phyloP scores from a whole-genome alignment of 1,139 yeast genomes.

The Pneumocystis murina region DNA sequence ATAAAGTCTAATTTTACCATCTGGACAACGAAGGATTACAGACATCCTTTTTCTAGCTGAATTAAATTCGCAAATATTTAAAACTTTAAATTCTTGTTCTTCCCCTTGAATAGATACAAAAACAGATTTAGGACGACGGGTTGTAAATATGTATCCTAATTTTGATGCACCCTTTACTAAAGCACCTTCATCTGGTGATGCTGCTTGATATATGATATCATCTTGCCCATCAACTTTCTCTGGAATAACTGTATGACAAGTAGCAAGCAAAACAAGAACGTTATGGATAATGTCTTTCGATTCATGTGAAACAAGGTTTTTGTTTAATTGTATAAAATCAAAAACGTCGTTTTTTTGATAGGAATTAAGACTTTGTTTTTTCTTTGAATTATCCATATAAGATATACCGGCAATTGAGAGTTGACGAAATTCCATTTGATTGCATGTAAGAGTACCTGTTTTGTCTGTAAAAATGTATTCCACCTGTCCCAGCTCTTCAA shows the following conservation, averaged over 20 bases:
- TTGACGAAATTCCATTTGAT: constrained; percentile 91
- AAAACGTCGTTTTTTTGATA: constrained; percentile 59
- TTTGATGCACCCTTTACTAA: constrained; percentile 90
- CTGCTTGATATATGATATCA: constrained; percentile 81
- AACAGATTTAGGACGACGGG: constrained; percentile 75
- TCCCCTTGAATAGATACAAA: constrained; percentile 41
- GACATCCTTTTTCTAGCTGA: constrained; percentile 98
- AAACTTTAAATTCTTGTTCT: constrained; percentile 51
- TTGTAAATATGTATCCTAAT: constrained; percentile 68
- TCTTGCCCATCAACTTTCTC: constrained; percentile 42
- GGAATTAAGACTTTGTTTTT: constrained; percentile 63
- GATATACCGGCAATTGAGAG: constrained; percentile 88
- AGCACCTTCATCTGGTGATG: constrained; percentile 99
- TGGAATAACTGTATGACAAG: constrained; percentile 96
- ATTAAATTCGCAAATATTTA: constrained; percentile 89
- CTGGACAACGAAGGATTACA: constrained; percentile 85
- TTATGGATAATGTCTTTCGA: constrained; percentile 55
- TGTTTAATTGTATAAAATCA: constrained; percentile 49
- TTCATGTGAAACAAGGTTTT: constrained; percentile 32
- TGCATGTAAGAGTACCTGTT: constrained; percentile 89
- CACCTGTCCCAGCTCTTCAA: constrained; percentile 92
- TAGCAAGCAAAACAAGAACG: constrained; percentile 69
- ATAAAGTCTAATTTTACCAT: constrained; percentile 73
- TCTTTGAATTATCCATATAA: constrained; percentile 78
- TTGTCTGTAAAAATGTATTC: constrained; percentile 91